A percentile compares a stretch with the other conserved stretches of the same genome.
phyloP scores from a whole-genome alignment of 2,329 filamentous ascomycete species.

The Colletotrichum eremochloae region DNA sequence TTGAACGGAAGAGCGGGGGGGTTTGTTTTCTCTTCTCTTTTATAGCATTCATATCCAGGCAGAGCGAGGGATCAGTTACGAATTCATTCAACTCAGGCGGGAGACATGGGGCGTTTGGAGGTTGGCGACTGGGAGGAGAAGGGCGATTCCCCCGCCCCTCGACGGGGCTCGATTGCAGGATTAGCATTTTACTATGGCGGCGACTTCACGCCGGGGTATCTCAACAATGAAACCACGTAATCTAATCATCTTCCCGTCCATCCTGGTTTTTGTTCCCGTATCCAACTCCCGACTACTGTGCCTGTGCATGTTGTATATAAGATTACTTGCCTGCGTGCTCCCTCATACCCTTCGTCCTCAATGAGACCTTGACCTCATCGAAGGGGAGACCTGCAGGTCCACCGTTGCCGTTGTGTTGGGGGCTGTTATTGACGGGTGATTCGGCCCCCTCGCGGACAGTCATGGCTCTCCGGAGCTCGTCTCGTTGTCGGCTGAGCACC shows the following conservation, averaged over 20 bases:
- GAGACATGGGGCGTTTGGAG: conserved; percentile 4
- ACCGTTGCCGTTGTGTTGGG: conserved; percentile 11
- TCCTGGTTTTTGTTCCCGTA: neutral
- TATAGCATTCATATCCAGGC: neutral
- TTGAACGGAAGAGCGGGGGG: neutral
- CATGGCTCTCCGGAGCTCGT: conserved; percentile 56
- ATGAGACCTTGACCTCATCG: conserved; percentile 61
- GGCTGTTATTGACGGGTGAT: conserved; percentile 20
- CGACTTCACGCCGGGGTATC: conserved; percentile 36
- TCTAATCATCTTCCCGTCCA: neutral
- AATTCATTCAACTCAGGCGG: neutral
- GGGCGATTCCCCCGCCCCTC: neutral
- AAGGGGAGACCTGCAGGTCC: conserved; percentile 57
- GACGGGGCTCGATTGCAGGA: neutral
- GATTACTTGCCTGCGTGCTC: conserved; percentile 55
- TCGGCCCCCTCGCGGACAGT: conserved; percentile 45
- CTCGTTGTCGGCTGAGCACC: conserved; percentile 54
- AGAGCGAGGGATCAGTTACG: neutral
- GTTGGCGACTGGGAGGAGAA: neutral
- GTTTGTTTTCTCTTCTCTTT: too few relatives aligned
- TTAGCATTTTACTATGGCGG: conserved; percentile 28
- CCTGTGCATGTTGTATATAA: neutral
- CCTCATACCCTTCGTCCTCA: conserved; percentile 69
- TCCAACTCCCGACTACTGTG: neutral
- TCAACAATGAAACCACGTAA: conserved; percentile 35